phyloP scores from a whole-genome alignment of 2,329 filamentous ascomycete genomes.

The Fusarium aywerte region DNA sequence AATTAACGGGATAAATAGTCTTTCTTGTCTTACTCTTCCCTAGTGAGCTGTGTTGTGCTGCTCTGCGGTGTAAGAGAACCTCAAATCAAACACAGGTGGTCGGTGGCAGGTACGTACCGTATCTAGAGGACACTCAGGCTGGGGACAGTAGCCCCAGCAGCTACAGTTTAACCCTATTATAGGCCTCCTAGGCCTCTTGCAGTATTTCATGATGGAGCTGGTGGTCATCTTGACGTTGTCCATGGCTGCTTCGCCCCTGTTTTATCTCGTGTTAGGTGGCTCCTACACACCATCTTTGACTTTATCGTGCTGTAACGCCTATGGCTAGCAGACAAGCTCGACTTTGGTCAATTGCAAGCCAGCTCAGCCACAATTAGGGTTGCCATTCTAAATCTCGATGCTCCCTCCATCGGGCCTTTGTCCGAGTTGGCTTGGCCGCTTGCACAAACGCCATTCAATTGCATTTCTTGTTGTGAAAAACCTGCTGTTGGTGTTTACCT shows the following conservation, averaged over 20 bases:
- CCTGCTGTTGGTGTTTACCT: conserved; percentile 9
- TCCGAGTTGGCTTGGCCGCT: conserved; percentile 4
- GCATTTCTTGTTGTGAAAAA: conserved; percentile 12
- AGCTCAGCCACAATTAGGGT: conserved; percentile 35
- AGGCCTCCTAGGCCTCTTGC: neutral
- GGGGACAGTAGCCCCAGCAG: neutral
- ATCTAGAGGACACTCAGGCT: neutral
- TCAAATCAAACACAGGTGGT: conserved; percentile 9
- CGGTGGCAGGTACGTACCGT: neutral
- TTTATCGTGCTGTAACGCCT: neutral
- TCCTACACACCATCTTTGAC: conserved; percentile 46
- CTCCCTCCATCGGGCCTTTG: conserved; percentile 32
- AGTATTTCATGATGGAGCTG: conserved; percentile 4
- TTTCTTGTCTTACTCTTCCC: conserved; percentile 15
- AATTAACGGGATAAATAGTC: conserved; percentile 12
- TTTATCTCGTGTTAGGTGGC: conserved; percentile 50
- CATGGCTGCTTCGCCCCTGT: conserved; percentile 27
- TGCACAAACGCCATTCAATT: conserved; percentile 22
- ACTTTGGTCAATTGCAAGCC: conserved; percentile 9
- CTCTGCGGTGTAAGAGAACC: conserved; percentile 10
- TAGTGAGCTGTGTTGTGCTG: conserved; percentile 6
- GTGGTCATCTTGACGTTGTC: conserved; percentile 36
- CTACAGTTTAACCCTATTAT: conserved; percentile 8
- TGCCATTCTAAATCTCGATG: conserved; percentile 34
- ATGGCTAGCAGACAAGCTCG: neutral